phyloP scores from a whole-genome alignment of 2,329 filamentous ascomycete genomes.

The Fusarium proliferatum region DNA sequence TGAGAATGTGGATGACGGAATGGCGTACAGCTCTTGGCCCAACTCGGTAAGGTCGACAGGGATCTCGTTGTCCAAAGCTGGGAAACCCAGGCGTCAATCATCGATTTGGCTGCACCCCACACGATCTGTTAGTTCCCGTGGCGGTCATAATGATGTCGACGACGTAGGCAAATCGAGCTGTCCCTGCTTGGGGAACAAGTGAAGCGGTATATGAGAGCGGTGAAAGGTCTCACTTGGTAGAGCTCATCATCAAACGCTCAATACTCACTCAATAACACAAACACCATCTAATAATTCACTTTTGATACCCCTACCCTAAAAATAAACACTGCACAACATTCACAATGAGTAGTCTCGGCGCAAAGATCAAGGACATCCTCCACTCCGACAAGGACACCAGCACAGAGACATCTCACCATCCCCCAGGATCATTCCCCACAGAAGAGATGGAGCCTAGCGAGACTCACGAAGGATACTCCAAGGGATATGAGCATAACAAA shows the following conservation, averaged over 20 bases:
- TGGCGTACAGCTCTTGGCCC: conserved; percentile 19
- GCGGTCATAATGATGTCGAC: conserved; percentile 37
- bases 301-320: background rate
- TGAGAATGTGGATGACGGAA: conserved; percentile 26
- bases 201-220: conserved; percentile 20
- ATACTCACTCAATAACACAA: background rate
- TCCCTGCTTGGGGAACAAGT: background rate
- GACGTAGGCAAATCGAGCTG: background rate
- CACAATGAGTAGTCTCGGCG: conserved; percentile 21
- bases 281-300: background rate
- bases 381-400: conserved; percentile 1
- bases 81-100: conserved; percentile 11
- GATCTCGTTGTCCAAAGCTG: conserved; percentile 4
- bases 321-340: background rate
- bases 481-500: conserved; percentile 31
- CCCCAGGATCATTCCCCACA: conserved; percentile 35
- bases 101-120: conserved; percentile 16
- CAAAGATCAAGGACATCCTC: conserved; percentile 30
- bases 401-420: conserved; percentile 10
- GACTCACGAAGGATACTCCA: background rate
- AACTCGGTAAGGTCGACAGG: conserved; percentile 22
- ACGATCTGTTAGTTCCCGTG: conserved; percentile 23
- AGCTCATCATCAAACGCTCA: background rate
- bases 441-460: conserved; percentile 29
- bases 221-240: background rate